Base-by-base conservation (phyloP, 352 stramenopile genomes). In the Plasmopara viticola region DNA sequence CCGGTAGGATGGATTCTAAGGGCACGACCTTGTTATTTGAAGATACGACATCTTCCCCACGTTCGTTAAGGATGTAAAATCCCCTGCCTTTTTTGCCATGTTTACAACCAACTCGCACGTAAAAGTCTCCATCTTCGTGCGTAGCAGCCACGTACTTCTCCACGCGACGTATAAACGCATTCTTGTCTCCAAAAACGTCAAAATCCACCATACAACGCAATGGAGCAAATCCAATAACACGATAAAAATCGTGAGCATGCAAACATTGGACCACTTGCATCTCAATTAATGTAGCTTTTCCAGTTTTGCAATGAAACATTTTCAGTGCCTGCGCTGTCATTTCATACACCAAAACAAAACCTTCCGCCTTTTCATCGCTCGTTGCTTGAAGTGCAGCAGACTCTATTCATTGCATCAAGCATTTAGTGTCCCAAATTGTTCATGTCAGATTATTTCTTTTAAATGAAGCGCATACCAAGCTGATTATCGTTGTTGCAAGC, bases 241-340 rank as follows among this genome's bases (percentile, higher is more conserved):
- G 50, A 33, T 77, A 55, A 50, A 84, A 84, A 44, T 86, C 66
- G 14, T 62, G 62, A 34, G 74, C 74, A 49, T 84, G 74, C 15
- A 79, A 53, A 67, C 60, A 66, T 6, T 70, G 49, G 38, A 84
- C 35, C 0, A 73, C 51, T 34, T 70, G 31, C 14, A 86, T 43
- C 17, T 62, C 43, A 15, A 74, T 5, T 15, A 8, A 12, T 5
- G 34, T 5, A 9, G 58, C 51, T 12, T 47, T 43, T 5, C 39
- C 47, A 5, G 49, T 44, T 47, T 54, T 54, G 41, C 40, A 58
- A 15, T 48, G 43, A 48, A 61, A 78, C 47, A 69, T 39, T 31
- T 18, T 48, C 14, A 48, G 30, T 7, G 9, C 51, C 35, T 65
- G 48, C 10, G 46, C 48, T 9, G 33, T 31, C 20, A 64, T 4